Evolutionary conservation across 352 stramenopile genomes (phyloP).

Genomic region (Globisporangium rhizosaccharum): DNA sequence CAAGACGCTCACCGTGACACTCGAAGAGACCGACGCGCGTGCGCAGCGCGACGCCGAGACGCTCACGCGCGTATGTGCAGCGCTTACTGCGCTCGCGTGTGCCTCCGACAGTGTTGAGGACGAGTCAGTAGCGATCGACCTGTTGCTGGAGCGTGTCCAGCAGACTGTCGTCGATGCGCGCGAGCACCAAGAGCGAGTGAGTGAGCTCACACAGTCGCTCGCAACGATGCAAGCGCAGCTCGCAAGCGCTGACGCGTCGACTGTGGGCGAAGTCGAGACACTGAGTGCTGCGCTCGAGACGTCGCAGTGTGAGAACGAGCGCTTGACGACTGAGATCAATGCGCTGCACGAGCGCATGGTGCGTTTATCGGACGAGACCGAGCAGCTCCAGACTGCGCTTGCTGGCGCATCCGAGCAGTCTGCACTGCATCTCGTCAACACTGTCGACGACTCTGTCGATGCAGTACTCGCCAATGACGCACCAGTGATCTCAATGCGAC

Average conservation of each 20-base stretch:
- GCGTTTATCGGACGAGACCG: conserved; percentile 19
- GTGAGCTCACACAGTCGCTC: conserved; percentile 9
- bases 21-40: conserved; percentile 14
- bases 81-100: conserved; percentile 14
- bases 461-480: neutral
- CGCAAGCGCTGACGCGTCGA: neutral
- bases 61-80: conserved; percentile 11
- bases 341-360: conserved; percentile 19
- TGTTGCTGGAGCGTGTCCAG: conserved; percentile 8
- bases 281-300: conserved; percentile 14
- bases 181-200: conserved; percentile 6
- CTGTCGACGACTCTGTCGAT: neutral
- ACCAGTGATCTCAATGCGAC: neutral
- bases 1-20: conserved; percentile 25
- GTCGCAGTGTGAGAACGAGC: conserved; percentile 14
- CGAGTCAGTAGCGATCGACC: neutral
- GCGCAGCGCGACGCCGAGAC: conserved; percentile 14
- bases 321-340: conserved; percentile 13
- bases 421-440: neutral
- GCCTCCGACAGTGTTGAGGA: neutral
- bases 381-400: conserved; percentile 18
- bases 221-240: conserved; percentile 9
- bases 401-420: conserved; percentile 4
- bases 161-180: conserved; percentile 4
- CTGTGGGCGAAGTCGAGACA: conserved; percentile 14